These are phyloP conservation scores for Trypanosoma mega DNA, from an alignment of 208 protist species.

Conservation along the genomic window DNA sequence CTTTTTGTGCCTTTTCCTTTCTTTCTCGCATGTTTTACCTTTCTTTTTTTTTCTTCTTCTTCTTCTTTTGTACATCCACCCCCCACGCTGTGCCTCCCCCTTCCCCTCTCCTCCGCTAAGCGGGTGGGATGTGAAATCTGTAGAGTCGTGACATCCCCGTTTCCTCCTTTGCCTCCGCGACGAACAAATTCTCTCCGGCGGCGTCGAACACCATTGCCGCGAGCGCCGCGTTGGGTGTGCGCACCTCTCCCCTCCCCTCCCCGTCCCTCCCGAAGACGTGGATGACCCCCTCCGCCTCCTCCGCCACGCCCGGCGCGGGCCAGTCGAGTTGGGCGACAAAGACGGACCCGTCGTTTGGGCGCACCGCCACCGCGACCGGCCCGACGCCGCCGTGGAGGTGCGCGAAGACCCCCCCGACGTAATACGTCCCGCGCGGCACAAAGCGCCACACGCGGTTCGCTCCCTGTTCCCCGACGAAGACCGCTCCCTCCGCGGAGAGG, in stretches of 20 bases:
- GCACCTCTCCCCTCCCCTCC: conserved; percentile 34
- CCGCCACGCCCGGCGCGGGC: conserved; percentile 9
- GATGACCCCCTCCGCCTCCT: conserved; percentile 33
- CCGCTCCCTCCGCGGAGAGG: conserved; percentile 37
- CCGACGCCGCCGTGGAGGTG: conserved; percentile 66
- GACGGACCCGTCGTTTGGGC: conserved; percentile 37
- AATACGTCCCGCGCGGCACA: conserved; percentile 50
- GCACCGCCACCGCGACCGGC: conserved; percentile 49
- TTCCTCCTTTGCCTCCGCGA: conserved; percentile 38
- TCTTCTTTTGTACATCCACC: neutral
- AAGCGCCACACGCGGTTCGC: conserved; percentile 68
- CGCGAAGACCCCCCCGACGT: conserved; percentile 54
- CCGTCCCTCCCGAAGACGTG: conserved; percentile 44
- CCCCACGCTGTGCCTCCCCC: no score
- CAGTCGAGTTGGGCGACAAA: conserved; percentile 71
- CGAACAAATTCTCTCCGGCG: conserved; percentile 38
- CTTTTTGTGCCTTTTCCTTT: neutral
- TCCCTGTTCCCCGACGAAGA: conserved; percentile 66
- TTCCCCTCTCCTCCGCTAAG: no score
- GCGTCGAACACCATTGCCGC: conserved; percentile 37
- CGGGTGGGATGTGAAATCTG: conserved; percentile 14
- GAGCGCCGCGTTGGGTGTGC: conserved; percentile 41
- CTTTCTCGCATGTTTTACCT: neutral
- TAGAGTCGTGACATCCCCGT: conserved; percentile 43
- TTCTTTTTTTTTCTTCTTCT: neutral